Percentiles rank a stretch among this genome's conserved stretches.
Conservation (phyloP, 768 basidiomycete genomes). For the Russula vinacea region DNA sequence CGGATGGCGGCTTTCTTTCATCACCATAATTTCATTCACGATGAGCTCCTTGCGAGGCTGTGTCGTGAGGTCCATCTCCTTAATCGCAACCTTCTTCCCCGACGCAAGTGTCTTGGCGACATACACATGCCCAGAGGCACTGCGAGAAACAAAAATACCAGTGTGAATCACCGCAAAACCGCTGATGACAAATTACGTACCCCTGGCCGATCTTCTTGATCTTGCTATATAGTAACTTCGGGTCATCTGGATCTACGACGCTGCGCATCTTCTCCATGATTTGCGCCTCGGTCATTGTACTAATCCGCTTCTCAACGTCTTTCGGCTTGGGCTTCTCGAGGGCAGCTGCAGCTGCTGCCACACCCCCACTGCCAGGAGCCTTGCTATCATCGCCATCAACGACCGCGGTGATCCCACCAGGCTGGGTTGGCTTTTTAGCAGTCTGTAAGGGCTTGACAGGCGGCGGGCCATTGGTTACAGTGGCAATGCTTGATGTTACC, state of each 20-base stretch:
- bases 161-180: neutral
- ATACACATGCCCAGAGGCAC: slow-evolving; percentile 96
- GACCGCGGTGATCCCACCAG: slow-evolving; percentile 52
- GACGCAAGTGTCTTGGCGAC: slow-evolving; percentile 87
- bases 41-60: slow-evolving; percentile 97
- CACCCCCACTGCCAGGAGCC: slow-evolving; percentile 39
- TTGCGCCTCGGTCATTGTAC: slow-evolving; percentile 95
- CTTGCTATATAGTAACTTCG: slow-evolving; percentile 87
- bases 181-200: slow-evolving; percentile 46
- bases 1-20: slow-evolving; percentile 97
- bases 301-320: slow-evolving; percentile 79
- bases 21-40: slow-evolving; percentile 96
- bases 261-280: slow-evolving; percentile 95
- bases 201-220: slow-evolving; percentile 99
- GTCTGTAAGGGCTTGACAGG: slow-evolving; percentile 71
- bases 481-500: slow-evolving; percentile 45
- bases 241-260: slow-evolving; percentile 85
- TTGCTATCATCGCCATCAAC: slow-evolving; percentile 48
- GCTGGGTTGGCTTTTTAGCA: slow-evolving; percentile 53
- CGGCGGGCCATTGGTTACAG: slow-evolving; percentile 51
- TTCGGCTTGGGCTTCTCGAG: slow-evolving; percentile 60
- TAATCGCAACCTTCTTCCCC: slow-evolving; percentile 91
- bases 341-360: slow-evolving; percentile 68
- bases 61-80: slow-evolving; percentile 95
- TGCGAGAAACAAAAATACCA: slow-evolving; percentile 36